Base-by-base conservation (phyloP, 2,329 filamentous ascomycete species). In the Hypoxylon sp. region DNA sequence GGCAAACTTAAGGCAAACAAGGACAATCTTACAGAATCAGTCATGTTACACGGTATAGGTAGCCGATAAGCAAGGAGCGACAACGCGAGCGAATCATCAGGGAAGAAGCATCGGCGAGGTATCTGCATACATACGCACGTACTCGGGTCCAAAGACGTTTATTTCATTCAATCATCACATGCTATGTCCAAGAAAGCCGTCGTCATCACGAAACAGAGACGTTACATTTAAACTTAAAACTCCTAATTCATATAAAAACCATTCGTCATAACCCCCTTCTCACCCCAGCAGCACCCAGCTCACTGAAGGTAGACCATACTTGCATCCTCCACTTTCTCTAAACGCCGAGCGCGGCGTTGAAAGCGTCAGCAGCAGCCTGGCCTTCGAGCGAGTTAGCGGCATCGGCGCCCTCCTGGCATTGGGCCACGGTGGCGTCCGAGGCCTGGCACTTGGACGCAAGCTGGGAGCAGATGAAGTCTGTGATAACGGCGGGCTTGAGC, bases 291-390 rank as follows among this genome's bases (percentile, higher is more conserved):
- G 39, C 39, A 17, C 17, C 8, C 39, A 44, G 39, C 39, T 10
- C 17, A 10, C 39, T 5, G 13, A 37, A 37, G 39, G 26, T 29
- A 47, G 47, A 26, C n/a, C 6, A 6, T 19, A n/a, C 10, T 44
- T 50, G 8, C 52, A 26, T 46, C 35, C 35, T n/a, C 17, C 29
- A 35, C 19, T 22, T 22, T 14, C 42, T 65, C 55, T 70, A 79
- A 35, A 78, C 79, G 26, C 80, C 80, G 24, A 81, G 73, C n/a
- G 78, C 80, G 13, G 75, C 73, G 75, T 81, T 81, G 63, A 82
- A 81, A 8, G 80, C 79, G 67, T 80, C 76, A 9, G 80, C 80
- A 5, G 80, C 80, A 29, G 77, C 79, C 77, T 81, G 79, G 48
- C 78, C 79, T 5, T 68, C 68, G 13, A 73, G 70, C 26, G 74